These are phyloP conservation scores for Coemansia sp. DNA, from an alignment of 192 early-diverging fungal genomes.

Conservation along the genomic window DNA sequence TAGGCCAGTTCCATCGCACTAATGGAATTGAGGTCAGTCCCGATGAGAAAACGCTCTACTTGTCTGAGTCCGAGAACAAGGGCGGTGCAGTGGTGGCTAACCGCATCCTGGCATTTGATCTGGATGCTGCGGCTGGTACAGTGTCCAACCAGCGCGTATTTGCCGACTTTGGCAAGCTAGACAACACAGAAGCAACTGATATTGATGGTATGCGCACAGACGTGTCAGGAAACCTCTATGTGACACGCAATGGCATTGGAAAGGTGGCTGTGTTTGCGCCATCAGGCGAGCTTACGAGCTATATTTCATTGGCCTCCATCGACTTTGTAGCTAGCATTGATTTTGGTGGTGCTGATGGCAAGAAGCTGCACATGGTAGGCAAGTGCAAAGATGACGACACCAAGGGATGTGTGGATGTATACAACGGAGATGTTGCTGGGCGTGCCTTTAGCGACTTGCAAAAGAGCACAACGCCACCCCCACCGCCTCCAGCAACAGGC, in stretches of 20 bases:
- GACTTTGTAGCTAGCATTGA: slow-evolving; percentile 50
- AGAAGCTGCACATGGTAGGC: slow-evolving; percentile 54
- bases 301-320: slow-evolving; percentile 28
- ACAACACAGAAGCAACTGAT: slow-evolving; percentile 44
- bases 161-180: slow-evolving; percentile 53
- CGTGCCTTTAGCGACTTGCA: slow-evolving; percentile 20
- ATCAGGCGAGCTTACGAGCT: slow-evolving; percentile 28
- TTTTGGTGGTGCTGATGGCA: slow-evolving; percentile 51
- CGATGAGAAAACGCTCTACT: slow-evolving; percentile 55
- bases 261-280: slow-evolving; percentile 54
- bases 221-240: slow-evolving; percentile 55
- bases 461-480: neutral
- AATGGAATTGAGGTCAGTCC: slow-evolving; percentile 61
- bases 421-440: slow-evolving; percentile 12
- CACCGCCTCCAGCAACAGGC: neutral
- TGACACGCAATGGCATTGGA: slow-evolving; percentile 54
- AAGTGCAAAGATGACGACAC: slow-evolving; percentile 36
- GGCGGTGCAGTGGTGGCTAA: slow-evolving; percentile 46
- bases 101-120: slow-evolving; percentile 48
- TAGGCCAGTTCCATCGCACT: slow-evolving; percentile 50
- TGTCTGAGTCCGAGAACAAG: slow-evolving; percentile 55
- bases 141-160: slow-evolving; percentile 30
- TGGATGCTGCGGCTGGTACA: slow-evolving; percentile 35
- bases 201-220: slow-evolving; percentile 61
- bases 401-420: slow-evolving; percentile 53